Evolutionary conservation across 2,329 filamentous ascomycete genomes (phyloP).

Genomic region (Ceratocystis diversiconidia): DNA sequence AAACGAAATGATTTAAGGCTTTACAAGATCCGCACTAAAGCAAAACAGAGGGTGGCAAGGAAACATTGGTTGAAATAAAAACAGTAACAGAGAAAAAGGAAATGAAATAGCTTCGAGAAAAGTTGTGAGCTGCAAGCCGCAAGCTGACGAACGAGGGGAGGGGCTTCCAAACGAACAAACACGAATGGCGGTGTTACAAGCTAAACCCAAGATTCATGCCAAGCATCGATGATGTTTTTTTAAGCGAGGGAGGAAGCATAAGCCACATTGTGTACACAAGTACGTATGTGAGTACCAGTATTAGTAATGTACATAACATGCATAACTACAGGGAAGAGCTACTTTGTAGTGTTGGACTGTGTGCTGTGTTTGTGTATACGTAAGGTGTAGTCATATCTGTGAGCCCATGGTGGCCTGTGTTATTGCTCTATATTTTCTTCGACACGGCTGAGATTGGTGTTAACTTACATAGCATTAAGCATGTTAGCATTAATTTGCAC

Average conservation of each 20-base stretch:
- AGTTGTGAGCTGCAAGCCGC: neutral
- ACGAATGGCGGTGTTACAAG: neutral
- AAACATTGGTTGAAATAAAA: neutral
- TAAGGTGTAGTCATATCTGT: no score
- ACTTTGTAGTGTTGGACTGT: no score
- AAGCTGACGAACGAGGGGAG: neutral
- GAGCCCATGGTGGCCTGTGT: no score
- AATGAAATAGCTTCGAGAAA: neutral
- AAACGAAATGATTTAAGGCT: no score
- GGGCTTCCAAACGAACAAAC: neutral
- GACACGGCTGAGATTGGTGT: no score
- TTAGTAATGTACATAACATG: neutral
- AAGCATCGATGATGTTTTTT: neutral
- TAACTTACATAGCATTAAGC: no score
- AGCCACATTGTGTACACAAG: neutral
- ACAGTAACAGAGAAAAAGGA: neutral
- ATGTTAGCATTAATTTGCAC: no score
- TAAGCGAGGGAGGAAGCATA: neutral
- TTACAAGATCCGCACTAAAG: no score
- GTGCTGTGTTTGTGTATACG: no score
- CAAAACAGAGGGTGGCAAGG: neutral
- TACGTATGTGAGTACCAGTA: neutral
- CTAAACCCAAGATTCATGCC: neutral
- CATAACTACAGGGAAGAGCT: no score
- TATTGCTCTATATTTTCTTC: no score